Conservation (phyloP, 192 early-diverging fungal genomes). For the Dissophora globulifera region DNA sequence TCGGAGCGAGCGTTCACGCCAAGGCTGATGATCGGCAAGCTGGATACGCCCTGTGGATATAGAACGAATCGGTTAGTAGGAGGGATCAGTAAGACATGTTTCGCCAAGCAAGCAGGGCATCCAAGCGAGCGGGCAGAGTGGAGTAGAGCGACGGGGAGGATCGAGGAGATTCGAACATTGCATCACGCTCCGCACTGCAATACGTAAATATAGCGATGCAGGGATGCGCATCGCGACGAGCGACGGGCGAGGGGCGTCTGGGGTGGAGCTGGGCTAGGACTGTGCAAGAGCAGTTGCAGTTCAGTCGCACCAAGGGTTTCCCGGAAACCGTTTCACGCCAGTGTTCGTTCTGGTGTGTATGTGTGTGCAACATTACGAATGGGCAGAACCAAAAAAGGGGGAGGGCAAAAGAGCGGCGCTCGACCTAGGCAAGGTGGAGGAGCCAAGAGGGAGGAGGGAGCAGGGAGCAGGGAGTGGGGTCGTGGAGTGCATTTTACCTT, state of each 20-base stretch:
- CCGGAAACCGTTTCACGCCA: conserved; percentile 14
- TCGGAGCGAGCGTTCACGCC: conserved; percentile 19
- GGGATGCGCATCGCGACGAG: too few species aligned
- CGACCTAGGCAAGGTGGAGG: neutral
- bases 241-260: too few species aligned
- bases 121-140: too few species aligned
- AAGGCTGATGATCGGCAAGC: conserved; percentile 15
- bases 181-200: too few species aligned
- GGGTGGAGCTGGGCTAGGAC: too few species aligned
- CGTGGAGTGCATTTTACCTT: conserved; percentile 17
- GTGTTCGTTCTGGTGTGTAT: neutral
- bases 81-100: too few species aligned
- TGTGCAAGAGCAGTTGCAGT: too few species aligned
- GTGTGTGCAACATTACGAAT: neutral
- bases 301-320: neutral
- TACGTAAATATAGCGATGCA: conserved; percentile 19
- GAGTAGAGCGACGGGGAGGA: too few species aligned
- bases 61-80: neutral
- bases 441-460: neutral
- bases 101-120: too few species aligned
- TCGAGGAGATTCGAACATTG: too few species aligned
- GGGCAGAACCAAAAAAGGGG: neutral
- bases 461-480: neutral
- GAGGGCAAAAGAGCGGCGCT: neutral
- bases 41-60: conserved; percentile 28